Evolutionary conservation across 2,329 filamentous ascomycete genomes (phyloP).

Genomic region (Stemphylium lycopersici): DNA sequence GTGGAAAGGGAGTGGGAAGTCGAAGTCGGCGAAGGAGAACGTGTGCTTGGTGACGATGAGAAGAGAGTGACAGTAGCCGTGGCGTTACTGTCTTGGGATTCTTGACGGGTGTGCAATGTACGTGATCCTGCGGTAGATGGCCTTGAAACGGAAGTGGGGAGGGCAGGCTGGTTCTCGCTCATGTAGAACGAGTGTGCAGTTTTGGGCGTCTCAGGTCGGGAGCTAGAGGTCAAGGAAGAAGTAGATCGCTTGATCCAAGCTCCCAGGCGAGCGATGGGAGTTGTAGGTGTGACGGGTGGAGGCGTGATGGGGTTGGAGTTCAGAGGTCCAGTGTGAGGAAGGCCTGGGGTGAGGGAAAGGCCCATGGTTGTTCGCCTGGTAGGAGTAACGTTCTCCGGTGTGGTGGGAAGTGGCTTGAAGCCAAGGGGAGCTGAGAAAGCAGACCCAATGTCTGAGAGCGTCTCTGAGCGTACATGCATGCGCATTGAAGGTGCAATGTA

Average conservation of each 20-base stretch:
- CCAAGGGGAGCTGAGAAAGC: conserved; percentile 52
- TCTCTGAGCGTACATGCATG: conserved; percentile 55
- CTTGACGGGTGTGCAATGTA: conserved; percentile 38
- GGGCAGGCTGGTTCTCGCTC: conserved; percentile 22
- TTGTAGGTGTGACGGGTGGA: conserved; percentile 41
- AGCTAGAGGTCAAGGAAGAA: conserved; percentile 29
- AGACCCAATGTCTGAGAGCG: conserved; percentile 56
- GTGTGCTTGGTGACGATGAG: conserved; percentile 23
- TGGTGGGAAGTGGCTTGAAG: conserved; percentile 33
- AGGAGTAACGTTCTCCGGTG: conserved; percentile 14
- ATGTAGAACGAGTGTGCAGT: conserved; percentile 38
- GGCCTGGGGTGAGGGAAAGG: conserved; percentile 34
- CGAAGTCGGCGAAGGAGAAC: neutral
- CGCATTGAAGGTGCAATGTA: conserved; percentile 54
- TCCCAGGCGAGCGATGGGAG: conserved; percentile 40
- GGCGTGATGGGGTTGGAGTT: conserved; percentile 46
- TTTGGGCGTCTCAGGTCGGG: conserved; percentile 15
- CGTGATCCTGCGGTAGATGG: conserved; percentile 31
- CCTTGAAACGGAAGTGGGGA: conserved; percentile 15
- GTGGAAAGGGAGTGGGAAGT: conserved; percentile 8
- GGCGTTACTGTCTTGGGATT: conserved; percentile 33
- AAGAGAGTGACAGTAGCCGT: conserved; percentile 42
- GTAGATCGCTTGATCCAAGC: conserved; percentile 46
- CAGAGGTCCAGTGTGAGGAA: conserved; percentile 33
- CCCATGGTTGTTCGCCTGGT: conserved; percentile 24